Base-by-base conservation (phyloP, 768 basidiomycete species). In the Suillus tomentosus region DNA sequence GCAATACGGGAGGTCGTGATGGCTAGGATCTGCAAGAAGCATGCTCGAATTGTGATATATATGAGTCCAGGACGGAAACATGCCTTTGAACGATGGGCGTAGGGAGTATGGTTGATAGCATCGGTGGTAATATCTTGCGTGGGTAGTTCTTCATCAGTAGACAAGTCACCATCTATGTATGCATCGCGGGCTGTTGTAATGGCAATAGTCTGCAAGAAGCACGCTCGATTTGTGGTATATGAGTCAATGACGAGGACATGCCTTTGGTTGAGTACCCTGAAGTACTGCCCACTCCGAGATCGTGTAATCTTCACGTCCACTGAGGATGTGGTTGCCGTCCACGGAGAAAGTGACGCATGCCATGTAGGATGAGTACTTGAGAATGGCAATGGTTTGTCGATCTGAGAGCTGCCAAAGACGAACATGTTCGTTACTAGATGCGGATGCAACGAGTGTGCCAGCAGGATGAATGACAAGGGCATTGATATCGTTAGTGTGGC, bases 401-500 rank as follows among this genome's bases (percentile, higher is more conserved):
- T 14, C 34, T 22, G 54, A 22, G n/a, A 37, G 54, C 6, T 3
- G 11, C 54, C 54, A 55, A 13, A 55, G 19, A 34, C n/a, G n/a
- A 13, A 37, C n/a, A 14, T 22, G 34, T 0, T 11, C 0, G 7
- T 55, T 19, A 7, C 0, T 0, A 37, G 36, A 55, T n/a, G 6
- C 36, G 1, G 54, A 36, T 1, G 36, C 36, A 13, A 13, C 6
- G 11, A 55, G 36, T n/a, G n/a, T 55, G 11, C 54, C 54, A 55
- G 54, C 3, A 37, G 54, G n/a, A 6, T 55, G 7, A 36, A 55
- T 1, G 11, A n/a, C 36, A 2, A 55, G n/a, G 36, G 36, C 7
- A 22, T 3, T 1, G n/a, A 55, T 55, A 1, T 1, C 0, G 1
- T 7, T 0, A 54, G 53, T 3, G 17, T 54, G 34, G 1, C 53